A percentile compares a stretch with the other conserved stretches of the same genome.
Conservation (phyloP, 805 yeast genomes). For the Scheffersomyces stipitis region DNA sequence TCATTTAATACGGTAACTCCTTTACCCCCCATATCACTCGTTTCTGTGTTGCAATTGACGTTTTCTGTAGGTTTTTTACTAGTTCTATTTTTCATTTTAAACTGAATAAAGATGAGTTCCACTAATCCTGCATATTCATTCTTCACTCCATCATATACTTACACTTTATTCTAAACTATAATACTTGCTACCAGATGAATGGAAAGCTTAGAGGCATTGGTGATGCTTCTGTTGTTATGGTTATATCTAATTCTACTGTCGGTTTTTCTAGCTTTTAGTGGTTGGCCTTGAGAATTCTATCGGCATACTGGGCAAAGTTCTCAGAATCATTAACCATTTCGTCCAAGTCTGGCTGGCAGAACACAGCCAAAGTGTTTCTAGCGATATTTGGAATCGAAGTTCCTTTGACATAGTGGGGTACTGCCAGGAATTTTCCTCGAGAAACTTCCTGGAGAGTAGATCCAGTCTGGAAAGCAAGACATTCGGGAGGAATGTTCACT, state of each 20-base stretch:
- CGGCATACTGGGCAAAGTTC: constrained; percentile 51
- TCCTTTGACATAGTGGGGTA: constrained; percentile 57
- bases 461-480: constrained; percentile 64
- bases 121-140: too few species aligned
- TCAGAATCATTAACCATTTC: constrained; percentile 45
- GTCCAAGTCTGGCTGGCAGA: constrained; percentile 58
- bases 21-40: too few species aligned
- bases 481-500: constrained; percentile 53
- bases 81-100: too few species aligned
- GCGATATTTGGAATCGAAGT: constrained; percentile 33
- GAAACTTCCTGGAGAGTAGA: constrained; percentile 54
- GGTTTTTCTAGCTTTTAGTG: constrained; percentile 23
- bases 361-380: constrained; percentile 60
- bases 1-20: too few species aligned
- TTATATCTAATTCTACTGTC: neutral
- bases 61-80: too few species aligned
- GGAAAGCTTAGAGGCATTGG: neutral
- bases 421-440: constrained; percentile 51
- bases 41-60: too few species aligned
- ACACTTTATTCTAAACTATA: too few species aligned
- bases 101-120: too few species aligned
- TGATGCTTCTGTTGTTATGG: neutral
- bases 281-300: constrained; percentile 38
- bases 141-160: too few species aligned
- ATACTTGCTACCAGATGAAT: too few species aligned